Percentiles rank a stretch among this genome's conserved stretches.
These are phyloP conservation scores for Polyporus tsugae DNA, from an alignment of 1,284 basidiomycete genomes.

Conservation along the genomic window DNA sequence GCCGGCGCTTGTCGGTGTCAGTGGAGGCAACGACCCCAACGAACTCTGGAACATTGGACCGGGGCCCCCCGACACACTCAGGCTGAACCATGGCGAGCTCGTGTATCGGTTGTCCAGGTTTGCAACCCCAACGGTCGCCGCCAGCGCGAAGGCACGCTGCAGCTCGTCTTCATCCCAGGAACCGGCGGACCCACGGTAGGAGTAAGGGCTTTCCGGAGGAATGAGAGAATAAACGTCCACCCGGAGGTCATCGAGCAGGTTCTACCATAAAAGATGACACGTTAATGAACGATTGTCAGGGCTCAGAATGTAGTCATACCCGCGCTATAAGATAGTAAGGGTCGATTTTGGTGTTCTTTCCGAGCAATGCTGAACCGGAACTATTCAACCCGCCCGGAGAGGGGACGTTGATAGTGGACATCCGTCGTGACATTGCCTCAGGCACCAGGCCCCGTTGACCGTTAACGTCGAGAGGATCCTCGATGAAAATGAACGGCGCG, in stretches of 20 bases:
- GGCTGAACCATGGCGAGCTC: constrained; percentile 57
- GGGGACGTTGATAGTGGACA: constrained; percentile 49
- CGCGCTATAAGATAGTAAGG: constrained; percentile 91
- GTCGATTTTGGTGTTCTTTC: constrained; percentile 80
- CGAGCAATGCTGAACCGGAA: constrained; percentile 51
- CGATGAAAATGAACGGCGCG: constrained; percentile 95
- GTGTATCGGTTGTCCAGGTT: constrained; percentile 50
- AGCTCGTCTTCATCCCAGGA: constrained; percentile 77
- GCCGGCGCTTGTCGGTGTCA: constrained; percentile 41
- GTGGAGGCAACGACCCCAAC: constrained; percentile 26
- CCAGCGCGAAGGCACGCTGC: constrained; percentile 75
- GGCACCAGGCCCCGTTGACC: constrained; percentile 57
- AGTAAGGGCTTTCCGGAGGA: constrained; percentile 76
- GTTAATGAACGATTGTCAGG: neutral
- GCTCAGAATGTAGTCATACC: constrained; percentile 50
- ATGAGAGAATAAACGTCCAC: constrained; percentile 76
- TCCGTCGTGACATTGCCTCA: constrained; percentile 54
- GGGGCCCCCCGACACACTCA: constrained; percentile 49
- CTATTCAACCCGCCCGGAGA: constrained; percentile 44
- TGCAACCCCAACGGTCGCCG: constrained; percentile 66
- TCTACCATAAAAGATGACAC: constrained; percentile 48
- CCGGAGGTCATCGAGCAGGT: constrained; percentile 77
- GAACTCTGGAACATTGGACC: constrained; percentile 36
- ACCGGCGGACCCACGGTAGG: constrained; percentile 75
- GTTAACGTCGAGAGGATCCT: constrained; percentile 82